Evolutionary conservation across 2,329 filamentous ascomycete species (phyloP).

Genomic region (Alternaria angustiovoidea): DNA sequence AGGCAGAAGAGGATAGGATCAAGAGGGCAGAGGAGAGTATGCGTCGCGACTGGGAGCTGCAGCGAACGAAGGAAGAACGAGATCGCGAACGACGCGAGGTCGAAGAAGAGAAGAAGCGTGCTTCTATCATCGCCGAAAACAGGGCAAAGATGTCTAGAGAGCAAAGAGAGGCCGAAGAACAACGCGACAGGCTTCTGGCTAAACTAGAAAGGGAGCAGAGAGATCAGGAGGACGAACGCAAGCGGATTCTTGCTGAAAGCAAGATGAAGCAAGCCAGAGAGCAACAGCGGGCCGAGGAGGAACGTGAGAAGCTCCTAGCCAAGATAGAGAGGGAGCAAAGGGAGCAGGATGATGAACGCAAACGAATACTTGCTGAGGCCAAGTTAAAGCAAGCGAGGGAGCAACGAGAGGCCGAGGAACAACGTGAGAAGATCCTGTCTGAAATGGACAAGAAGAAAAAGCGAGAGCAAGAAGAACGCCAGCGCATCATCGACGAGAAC

Average conservation of each 20-base stretch:
- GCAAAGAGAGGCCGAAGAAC: constrained; percentile 32
- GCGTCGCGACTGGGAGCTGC: constrained; percentile 44
- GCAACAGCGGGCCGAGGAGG: constrained; percentile 31
- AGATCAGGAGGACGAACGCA: constrained; percentile 38
- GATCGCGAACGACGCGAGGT: constrained; percentile 49
- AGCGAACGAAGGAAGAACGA: constrained; percentile 40
- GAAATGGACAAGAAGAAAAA: constrained; percentile 51
- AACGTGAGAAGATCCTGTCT: constrained; percentile 38
- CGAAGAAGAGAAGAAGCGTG: constrained; percentile 51
- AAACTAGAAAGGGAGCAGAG: constrained; percentile 37
- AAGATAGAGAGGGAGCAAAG: constrained; percentile 37
- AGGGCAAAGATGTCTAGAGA: constrained; percentile 31
- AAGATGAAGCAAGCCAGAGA: constrained; percentile 39
- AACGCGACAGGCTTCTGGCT: constrained; percentile 37
- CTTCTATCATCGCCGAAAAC: constrained; percentile 50
- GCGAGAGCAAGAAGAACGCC: constrained; percentile 39
- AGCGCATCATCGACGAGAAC: constrained; percentile 45
- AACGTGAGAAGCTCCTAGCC: constrained; percentile 37
- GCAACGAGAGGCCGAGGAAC: constrained; percentile 23
- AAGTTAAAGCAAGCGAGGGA: constrained; percentile 39
- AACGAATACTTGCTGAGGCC: constrained; percentile 42
- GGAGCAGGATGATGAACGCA: constrained; percentile 39
- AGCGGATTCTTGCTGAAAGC: constrained; percentile 43
- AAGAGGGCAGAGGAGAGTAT: constrained; percentile 40
- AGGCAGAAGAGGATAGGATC: constrained; percentile 39